Evolutionary conservation across 306 rosid genomes (phyloP), one percentile per base, ranked within the genome.

Genomic region (Fagus crenata): DNA sequence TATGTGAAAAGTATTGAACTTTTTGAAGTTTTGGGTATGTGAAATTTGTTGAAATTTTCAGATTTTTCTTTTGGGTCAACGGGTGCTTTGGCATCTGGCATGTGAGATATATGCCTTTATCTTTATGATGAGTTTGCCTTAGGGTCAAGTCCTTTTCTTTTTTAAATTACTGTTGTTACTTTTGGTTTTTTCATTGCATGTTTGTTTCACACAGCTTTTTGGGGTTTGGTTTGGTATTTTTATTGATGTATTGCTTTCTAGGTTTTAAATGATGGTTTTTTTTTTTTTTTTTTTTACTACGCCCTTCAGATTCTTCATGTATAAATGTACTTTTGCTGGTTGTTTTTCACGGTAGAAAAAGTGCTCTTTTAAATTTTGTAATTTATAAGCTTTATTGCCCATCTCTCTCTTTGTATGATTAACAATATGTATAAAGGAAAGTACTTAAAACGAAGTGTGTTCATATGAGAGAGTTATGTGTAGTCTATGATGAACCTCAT

Each of bases 61-160:
- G 64, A 58, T 18, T 6, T 58, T 58, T 33, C 12, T 61, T 61
- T 4, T 9, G 51, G 32, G 71, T 81, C 41, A 61, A 61, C 37
- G 31, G 55, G n/a, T 35, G 72, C 67, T 76, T 67, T 37, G 33
- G 46, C 15, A 69, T 71, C 56, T 82, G 75, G 78, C 6, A 2
- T 78, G 11, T n/a, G 37, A 54, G 36, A 17, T 67, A n/a, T n/a
- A n/a, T n/a, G n/a, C 11, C 11, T 46, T 2, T 46, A 14, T 46
- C 51, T 46, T 61, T 71, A 3, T 40, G 76, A 14, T 60, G 51
- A 42, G n/a, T 58, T 22, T 69, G 5, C 41, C 3, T 71, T 72
- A 54, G 32, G 59, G 53, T 33, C 15, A 28, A 53, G 58, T 9
- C 22, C 41, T 51, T 71, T 39, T 22, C 37, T 39, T 36, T 41